Conservation (phyloP, 1,139 yeast genomes). For the Sugiyamaella castrensis region DNA sequence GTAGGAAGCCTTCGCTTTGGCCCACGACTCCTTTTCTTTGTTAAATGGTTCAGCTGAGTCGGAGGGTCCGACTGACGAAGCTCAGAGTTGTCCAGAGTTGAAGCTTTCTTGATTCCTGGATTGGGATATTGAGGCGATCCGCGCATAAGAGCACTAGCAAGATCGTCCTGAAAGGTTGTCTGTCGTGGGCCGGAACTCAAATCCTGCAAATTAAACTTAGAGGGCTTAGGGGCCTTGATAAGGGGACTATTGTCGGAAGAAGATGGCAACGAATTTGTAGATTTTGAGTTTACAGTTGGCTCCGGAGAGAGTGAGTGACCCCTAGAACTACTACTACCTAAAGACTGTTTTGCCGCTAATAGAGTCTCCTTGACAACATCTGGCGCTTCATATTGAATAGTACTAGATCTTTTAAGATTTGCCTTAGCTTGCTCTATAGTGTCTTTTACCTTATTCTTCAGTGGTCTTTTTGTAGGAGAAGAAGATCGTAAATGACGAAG, state of each 20-base stretch:
- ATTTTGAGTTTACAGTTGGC: too few relatives aligned
- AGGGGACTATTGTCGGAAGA: too few relatives aligned
- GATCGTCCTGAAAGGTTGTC: conserved; percentile 19
- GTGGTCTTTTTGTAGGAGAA: conserved; percentile 18
- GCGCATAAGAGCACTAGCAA: conserved; percentile 19
- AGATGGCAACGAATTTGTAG: too few relatives aligned
- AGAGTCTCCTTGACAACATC: conserved; percentile 26
- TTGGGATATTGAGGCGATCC: conserved; percentile 20
- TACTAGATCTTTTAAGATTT: conserved; percentile 24
- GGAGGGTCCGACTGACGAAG: conserved; percentile 12
- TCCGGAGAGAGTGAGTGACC: too few relatives aligned
- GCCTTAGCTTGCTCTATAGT: conserved; percentile 24
- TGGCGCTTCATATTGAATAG: conserved; percentile 28
- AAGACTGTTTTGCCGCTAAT: conserved; percentile 20
- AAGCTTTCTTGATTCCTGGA: conserved; percentile 28
- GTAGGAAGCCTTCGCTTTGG: conserved; percentile 72
- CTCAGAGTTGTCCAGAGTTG: conserved; percentile 34
- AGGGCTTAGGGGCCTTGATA: neutral
- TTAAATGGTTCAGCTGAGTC: conserved; percentile 51
- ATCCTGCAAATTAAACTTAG: neutral
- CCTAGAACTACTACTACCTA: too few relatives aligned
- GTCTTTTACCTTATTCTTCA: conserved; percentile 25
- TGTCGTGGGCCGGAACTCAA: conserved; percentile 4
- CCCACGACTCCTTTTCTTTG: conserved; percentile 64
- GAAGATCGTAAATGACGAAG: conserved; percentile 28